Evolutionary conservation across 257 asterid genomes (phyloP).

Genomic region (Salvia splendens): DNA sequence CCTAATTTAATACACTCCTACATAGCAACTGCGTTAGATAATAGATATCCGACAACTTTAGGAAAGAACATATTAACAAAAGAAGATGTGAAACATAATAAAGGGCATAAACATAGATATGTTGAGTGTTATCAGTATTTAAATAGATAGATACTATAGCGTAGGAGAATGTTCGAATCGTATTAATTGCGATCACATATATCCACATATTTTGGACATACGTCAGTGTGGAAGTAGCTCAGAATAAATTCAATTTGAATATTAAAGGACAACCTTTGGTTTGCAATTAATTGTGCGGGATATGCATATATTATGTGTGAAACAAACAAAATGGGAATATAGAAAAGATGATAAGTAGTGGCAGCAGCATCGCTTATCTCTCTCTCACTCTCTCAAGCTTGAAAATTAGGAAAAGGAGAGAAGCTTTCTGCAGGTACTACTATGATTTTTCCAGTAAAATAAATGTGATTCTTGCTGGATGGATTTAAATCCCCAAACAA

Average conservation of each 20-base stretch:
- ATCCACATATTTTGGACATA: conserved; percentile 7
- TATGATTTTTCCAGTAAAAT: background rate
- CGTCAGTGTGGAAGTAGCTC: conserved; percentile 4
- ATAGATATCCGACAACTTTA: too few species aligned
- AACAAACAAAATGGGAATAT: conserved; percentile 28
- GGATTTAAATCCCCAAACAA: conserved; percentile 17
- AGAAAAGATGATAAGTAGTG: conserved; percentile 26
- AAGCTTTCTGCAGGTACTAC: conserved; percentile 32
- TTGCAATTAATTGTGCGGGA: conserved; percentile 23
- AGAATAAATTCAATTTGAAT: conserved; percentile 20
- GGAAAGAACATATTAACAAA: background rate
- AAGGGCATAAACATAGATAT: background rate
- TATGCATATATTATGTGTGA: background rate
- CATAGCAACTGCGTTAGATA: too few species aligned
- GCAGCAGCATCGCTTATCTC: background rate
- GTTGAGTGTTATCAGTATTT: background rate
- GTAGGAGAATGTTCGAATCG: background rate
- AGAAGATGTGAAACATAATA: background rate
- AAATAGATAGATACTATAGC: background rate
- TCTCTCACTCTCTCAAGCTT: conserved; percentile 16
- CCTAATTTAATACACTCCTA: too few species aligned
- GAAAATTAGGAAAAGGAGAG: conserved; percentile 24
- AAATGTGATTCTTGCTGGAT: conserved; percentile 27
- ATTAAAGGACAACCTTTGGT: conserved; percentile 16
- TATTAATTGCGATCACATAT: conserved; percentile 4